Percentiles rank a stretch among this genome's conserved stretches.
phyloP scores from a whole-genome alignment of 2,329 filamentous ascomycete genomes.

The Chalaropsis thielavioides region DNA sequence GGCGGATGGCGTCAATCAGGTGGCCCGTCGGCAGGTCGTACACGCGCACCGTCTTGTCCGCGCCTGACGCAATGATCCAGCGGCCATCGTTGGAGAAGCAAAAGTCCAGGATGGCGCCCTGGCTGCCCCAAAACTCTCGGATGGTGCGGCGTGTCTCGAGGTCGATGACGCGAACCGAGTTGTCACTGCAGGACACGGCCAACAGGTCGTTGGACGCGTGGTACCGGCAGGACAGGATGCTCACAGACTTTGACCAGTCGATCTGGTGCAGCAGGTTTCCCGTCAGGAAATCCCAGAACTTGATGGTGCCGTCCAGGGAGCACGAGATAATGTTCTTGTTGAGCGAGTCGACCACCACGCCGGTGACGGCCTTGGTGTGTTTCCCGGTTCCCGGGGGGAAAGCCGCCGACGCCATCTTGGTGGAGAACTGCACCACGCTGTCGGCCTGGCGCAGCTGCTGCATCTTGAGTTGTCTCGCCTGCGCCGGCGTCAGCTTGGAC shows the following conservation, averaged over 20 bases:
- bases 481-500: constrained; percentile 57
- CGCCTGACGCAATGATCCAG: constrained; percentile 81
- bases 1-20: constrained; percentile 78
- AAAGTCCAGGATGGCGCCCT: constrained; percentile 60
- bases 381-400: constrained; percentile 47
- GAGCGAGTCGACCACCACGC: constrained; percentile 74
- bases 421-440: constrained; percentile 38
- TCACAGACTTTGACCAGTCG: constrained; percentile 50
- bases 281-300: constrained; percentile 93
- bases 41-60: constrained; percentile 64
- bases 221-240: constrained; percentile 61
- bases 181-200: constrained; percentile 77
- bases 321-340: constrained; percentile 79
- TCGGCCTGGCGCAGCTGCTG: constrained; percentile 46
- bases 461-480: constrained; percentile 61
- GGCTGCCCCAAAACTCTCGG: constrained; percentile 78
- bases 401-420: constrained; percentile 29
- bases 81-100: constrained; percentile 85
- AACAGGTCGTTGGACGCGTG: constrained; percentile 73
- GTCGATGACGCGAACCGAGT: constrained; percentile 77
- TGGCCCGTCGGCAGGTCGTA: constrained; percentile 96
- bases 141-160: constrained; percentile 81
- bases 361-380: constrained; percentile 71
- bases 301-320: constrained; percentile 78
- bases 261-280: constrained; percentile 68